Evolutionary conservation across 2,329 filamentous ascomycete species (phyloP), one percentile per base, ranked within the genome.

Genomic region (Verticillium albo-atrum): DNA sequence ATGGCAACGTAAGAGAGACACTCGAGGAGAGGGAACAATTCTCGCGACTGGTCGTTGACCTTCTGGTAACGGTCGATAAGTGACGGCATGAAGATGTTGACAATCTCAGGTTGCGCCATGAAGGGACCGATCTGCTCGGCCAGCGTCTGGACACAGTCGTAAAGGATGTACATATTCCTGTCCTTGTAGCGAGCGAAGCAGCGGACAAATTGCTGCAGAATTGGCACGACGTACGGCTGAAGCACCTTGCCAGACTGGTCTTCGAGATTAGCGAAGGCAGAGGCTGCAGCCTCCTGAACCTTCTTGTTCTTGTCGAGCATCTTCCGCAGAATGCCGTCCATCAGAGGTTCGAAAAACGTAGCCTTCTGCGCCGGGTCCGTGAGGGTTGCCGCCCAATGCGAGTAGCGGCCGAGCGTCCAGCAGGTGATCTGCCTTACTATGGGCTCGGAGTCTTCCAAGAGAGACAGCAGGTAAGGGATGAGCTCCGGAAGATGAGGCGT

Each of bases 241-340:
- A 99, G 78, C 62, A 88, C 83, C 63, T 86, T 86, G 60, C 91
- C 91, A 0, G 95, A 91, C 73, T 96, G 96, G 72, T 98, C 95
- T 74, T 98, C 95, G 9, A 99, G 82, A 68, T 94, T 96, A 4
- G 95, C 94, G 76, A 99, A 98, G 9, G 94, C 94, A 3, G 94
- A 98, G 1, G 94, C 94, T 27, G 90, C 95, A 17, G 95, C 94
- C 74, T 98, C 94, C 72, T 99, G 95, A 1, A 99, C 95, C 72
- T 94, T 92, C 80, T 99, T 99, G 82, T 98, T 98, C 72, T 86
- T 88, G 75, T 99, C 95, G 54, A 99, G 81, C 95, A 99, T 99
- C 70, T 93, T 91, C 62, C 87, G 88, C 60, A 99, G 79, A 55
- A 99, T 93, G 6, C 94, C 95, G 64, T 97, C 94, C 92, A 99